Evolutionary conservation across 139 green algal species (phyloP), one percentile per base, ranked within the genome.

Genomic region (Trebouxia sp.): DNA sequence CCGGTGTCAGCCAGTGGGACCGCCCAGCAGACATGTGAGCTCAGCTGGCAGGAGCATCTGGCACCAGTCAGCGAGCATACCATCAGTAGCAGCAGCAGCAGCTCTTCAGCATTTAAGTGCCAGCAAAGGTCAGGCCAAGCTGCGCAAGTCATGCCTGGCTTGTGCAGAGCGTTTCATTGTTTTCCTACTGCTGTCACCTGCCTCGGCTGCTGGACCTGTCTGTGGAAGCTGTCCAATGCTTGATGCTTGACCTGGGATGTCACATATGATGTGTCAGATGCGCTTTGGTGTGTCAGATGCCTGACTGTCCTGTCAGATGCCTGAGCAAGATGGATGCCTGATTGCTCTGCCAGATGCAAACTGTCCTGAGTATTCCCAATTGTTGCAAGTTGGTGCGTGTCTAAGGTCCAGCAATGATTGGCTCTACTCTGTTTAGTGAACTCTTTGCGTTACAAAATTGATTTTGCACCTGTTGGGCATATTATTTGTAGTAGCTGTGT

Each of bases 1-100:
- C 93, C 0, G 94, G 94, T 8, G 88, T 91, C 42, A 96, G 89
- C 67, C 93, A 97, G 88, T 98, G 95, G 95, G 94, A 97, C 82
- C 94, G 94, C 83, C 94, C 94, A 14, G 81, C 85, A 12, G 92
- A 95, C n/a, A 88, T 96, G 83, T 77, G 41, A 51, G 22, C 15
- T 22, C 50, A 58, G 50, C 50, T 28, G 50, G 50, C 50, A 58
- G 50, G 20, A 58, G 50, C 50, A 58, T 17, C 50, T 28, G 20
- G 50, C 50, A 58, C 22, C 50, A 3, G 20, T 22, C 26, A 22
- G 50, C 2, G 28, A 75, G 65, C 65, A 45, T 22, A 80, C 26
- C 76, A 24, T 80, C 75, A 76, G 62, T 56, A 39, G 65, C 76
- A 74, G 62, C 35, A 12, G 5, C 32, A 45, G 62, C 15, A 22